Evolutionary conservation across 441 rosid species (phyloP), one percentile per base, ranked within the genome.

Genomic region (Gossypium aridum): DNA sequence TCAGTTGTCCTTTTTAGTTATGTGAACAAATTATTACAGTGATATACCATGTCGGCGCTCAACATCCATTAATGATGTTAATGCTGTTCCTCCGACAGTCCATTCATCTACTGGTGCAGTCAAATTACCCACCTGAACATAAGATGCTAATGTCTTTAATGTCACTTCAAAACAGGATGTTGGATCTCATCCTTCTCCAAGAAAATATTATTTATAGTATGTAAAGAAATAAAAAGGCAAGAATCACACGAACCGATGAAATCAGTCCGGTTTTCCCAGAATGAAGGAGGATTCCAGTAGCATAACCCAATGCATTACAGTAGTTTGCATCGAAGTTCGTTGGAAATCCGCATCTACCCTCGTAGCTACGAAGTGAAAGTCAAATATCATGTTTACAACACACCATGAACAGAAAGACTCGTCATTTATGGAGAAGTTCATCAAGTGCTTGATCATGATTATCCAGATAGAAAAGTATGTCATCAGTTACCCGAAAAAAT

Each of bases 311-410:
- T 54, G 98, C 94, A 59, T 96, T 93, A 77, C 99, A 96, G 81
- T 96, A 96, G 59, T 83, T 82, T 72, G 99, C 79, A 83, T 96
- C 99, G 70, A 96, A 94, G 81, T 96, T 94, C 16, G 98, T 94
- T 59, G 99, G 98, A 83, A 96, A 84, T 67, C 99, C 99, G 61
- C 99, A 92, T 84, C 99, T 87, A 73, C 99, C 99, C 89, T 93
- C 98, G 26, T 95, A 93, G 65, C 98, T 93, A 87, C 71, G 55
- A 25, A 12, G 55, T 7, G 17, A 59, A 77, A 64, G 69, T 65
- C 1, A 72, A 53, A 26, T 63, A 47, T 62, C 57, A 62, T 17
- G 56, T 6, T 14, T 17, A 70, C 13, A 56, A 17, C 45, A 70
- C 47, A 39, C 8, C 23, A 1, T 10, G 43, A 71, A 10, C 9